Evolutionary conservation across 352 stramenopile species (phyloP), one percentile per base, ranked within the genome.

Genomic region (Paralagenidium karlingii): DNA sequence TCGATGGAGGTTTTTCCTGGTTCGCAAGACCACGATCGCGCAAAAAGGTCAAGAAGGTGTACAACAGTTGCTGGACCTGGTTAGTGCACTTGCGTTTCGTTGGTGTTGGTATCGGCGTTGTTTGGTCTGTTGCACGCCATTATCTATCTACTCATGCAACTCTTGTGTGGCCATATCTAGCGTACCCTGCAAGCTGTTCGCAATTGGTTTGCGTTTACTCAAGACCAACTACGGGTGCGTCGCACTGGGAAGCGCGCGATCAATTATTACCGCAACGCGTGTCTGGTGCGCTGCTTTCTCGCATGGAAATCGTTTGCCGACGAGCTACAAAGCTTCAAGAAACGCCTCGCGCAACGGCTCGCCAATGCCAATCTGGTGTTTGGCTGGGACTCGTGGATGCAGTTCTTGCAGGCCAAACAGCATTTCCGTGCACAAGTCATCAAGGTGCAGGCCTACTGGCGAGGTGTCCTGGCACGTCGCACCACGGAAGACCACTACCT

Each of bases 121-220:
- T 46, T 86, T 12, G 55, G 51, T 27, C 51, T 77, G 38, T 38
- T 63, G 12, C 60, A 68, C 8, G 51, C 47, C 1, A 44, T 49
- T 9, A n/a, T n/a, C n/a, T n/a, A n/a, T n/a, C n/a, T n/a, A n/a
- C n/a, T n/a, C n/a, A n/a, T n/a, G n/a, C n/a, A n/a, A n/a, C n/a
- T n/a, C n/a, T n/a, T n/a, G n/a, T n/a, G n/a, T n/a, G n/a, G n/a
- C n/a, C n/a, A n/a, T n/a, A n/a, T n/a, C n/a, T n/a, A n/a, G n/a
- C n/a, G n/a, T n/a, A n/a, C n/a, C n/a, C n/a, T n/a, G n/a, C 55
- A 51, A 42, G 73, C 73, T 2, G 60, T 90, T 1, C 47, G 42
- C n/a, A 78, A 60, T 9, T 90, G 76, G 76, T 61, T 64, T 36
- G 73, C 82, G 16, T 74, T 77, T 46, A 47, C 73, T 0, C 66